phyloP scores from a whole-genome alignment of 2,329 filamentous ascomycete species.

The Curvularia sp. region DNA sequence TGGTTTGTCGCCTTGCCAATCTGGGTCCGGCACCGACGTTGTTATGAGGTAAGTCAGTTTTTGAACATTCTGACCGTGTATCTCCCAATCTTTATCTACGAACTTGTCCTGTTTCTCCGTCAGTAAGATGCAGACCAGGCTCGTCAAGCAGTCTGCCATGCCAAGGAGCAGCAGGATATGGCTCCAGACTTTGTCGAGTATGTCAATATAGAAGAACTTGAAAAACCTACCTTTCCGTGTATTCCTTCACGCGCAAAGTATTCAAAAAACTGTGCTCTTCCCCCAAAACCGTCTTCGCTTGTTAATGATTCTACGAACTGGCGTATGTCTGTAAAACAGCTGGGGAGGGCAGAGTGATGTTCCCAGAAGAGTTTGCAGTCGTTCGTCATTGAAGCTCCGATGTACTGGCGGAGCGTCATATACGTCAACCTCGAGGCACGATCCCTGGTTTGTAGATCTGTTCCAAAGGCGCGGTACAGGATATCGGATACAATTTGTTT shows the following conservation, averaged over 20 bases:
- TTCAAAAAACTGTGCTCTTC: conserved; percentile 22
- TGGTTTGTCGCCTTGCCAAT: not conserved
- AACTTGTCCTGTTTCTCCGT: not conserved
- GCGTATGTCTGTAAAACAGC: conserved; percentile 42
- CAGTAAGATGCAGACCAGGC: not conserved
- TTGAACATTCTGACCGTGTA: conserved; percentile 31
- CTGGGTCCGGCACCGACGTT: conserved; percentile 18
- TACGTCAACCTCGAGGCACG: conserved; percentile 27
- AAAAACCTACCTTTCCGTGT: not conserved
- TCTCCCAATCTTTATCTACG: conserved; percentile 21
- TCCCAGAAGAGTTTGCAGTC: conserved; percentile 37
- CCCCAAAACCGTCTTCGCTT: conserved; percentile 4
- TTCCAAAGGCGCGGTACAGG: conserved; percentile 23
- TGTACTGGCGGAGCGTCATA: conserved; percentile 21
- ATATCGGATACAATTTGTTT: conserved; percentile 13
- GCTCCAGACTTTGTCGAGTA: not conserved
- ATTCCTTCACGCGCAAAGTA: not conserved
- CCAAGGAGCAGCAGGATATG: not conserved
- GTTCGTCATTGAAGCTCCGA: conserved; percentile 17
- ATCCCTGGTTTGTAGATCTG: conserved; percentile 19
- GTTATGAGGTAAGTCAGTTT: conserved; percentile 39
- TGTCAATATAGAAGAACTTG: not conserved
- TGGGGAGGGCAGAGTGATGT: conserved; percentile 25
- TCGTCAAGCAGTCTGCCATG: not conserved
- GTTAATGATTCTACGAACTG: conserved; percentile 28